phyloP scores from a whole-genome alignment of 1,284 basidiomycete species.

The Ustilago vetiveriae region DNA sequence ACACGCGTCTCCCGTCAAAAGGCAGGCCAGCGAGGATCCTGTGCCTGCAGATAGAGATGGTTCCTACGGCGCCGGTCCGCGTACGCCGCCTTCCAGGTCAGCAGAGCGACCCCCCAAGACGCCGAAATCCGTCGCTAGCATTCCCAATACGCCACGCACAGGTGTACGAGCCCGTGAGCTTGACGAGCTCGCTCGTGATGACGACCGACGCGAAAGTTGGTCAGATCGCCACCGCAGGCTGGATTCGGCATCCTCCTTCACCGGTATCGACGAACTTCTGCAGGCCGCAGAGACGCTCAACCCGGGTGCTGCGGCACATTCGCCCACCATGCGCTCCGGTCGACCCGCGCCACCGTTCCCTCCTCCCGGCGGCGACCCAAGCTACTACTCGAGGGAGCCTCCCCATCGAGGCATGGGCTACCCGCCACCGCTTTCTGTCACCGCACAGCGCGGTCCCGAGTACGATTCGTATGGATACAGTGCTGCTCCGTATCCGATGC shows the following conservation, averaged over 20 bases:
- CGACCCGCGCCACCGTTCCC: constrained; percentile 21
- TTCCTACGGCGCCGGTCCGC: constrained; percentile 12
- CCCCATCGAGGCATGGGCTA: constrained; percentile 29
- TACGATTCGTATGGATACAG: constrained; percentile 38
- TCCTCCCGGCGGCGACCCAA: constrained; percentile 15
- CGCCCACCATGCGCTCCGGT: constrained; percentile 25
- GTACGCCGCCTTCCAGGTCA: constrained; percentile 30
- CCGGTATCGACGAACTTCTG: constrained; percentile 65
- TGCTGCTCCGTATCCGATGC: constrained; percentile 19
- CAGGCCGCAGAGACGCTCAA: constrained; percentile 65
- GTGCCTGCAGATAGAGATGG: constrained; percentile 32
- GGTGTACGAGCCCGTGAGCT: constrained; percentile 35
- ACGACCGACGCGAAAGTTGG: constrained; percentile 41
- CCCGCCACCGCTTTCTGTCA: constrained; percentile 28
- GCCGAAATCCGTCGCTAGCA: constrained; percentile 34
- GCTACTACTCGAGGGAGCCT: constrained; percentile 30
- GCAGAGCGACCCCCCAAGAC: constrained; percentile 46
- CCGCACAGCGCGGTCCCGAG: constrained; percentile 23
- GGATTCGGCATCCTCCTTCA: constrained; percentile 50
- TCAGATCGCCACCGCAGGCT: constrained; percentile 35
- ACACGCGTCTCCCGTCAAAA: constrained; percentile 40
- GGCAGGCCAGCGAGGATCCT: constrained; percentile 46
- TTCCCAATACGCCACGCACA: constrained; percentile 38
- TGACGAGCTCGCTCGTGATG: constrained; percentile 30
- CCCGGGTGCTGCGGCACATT: constrained; percentile 43